Evolutionary conservation across 805 yeast genomes (phyloP).

Genomic region (Vanderwaltozyma polyspora): DNA sequence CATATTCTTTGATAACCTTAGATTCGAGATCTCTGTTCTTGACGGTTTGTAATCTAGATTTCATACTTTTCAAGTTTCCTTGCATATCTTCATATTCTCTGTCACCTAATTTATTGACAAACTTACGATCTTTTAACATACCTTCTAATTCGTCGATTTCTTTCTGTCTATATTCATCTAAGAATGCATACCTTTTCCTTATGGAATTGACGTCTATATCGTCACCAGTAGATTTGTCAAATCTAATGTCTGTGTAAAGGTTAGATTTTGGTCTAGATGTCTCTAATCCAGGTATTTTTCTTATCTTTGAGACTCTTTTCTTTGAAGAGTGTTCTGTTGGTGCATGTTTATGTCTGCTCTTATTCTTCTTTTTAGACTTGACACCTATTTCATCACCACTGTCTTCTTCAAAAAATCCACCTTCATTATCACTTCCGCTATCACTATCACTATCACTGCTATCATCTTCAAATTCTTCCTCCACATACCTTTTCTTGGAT

Average conservation of each 20-base stretch:
- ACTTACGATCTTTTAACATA: constrained; percentile 42
- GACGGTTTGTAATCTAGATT: constrained; percentile 55
- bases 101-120: constrained; percentile 32
- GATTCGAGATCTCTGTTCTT: constrained; percentile 66
- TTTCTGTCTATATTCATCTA: constrained; percentile 71
- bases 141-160: constrained; percentile 55
- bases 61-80: constrained; percentile 48
- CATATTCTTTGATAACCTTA: constrained; percentile 50
- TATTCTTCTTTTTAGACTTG: constrained; percentile 7
- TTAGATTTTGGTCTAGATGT: constrained; percentile 26
- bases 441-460: constrained; percentile 6
- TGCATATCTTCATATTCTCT: constrained; percentile 43
- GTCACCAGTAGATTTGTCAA: constrained; percentile 81
- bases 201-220: constrained; percentile 59
- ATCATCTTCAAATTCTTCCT: constrained; percentile 12
- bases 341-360: constrained; percentile 63
- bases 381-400: constrained; percentile 14
- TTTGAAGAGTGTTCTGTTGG: constrained; percentile 75
- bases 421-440: constrained; percentile 11
- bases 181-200: constrained; percentile 69
- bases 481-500: constrained; percentile 3
- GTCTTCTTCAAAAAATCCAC: constrained; percentile 33
- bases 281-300: constrained; percentile 64
- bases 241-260: constrained; percentile 71
- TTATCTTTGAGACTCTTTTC: constrained; percentile 52